Conservation (phyloP, 2,329 filamentous ascomycete species). For the Cercospora nicotianae region DNA sequence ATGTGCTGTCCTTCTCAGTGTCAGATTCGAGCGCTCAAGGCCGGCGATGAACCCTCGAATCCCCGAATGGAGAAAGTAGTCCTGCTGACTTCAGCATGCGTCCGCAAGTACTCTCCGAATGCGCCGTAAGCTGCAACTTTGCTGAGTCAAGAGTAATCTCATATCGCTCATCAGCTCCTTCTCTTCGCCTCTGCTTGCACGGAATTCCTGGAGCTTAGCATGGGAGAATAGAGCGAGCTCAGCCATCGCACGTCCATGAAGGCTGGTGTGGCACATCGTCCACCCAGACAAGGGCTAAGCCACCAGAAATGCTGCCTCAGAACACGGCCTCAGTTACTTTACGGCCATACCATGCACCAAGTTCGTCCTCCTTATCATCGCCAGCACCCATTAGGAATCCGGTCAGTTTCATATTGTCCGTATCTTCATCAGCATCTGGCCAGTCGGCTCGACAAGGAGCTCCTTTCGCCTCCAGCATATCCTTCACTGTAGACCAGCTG, state of each 20-base stretch:
- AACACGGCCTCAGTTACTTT: constrained; percentile 70
- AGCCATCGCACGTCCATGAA: not conserved
- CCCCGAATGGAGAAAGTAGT: not conserved
- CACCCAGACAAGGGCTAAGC: not conserved
- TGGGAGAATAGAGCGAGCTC: not conserved
- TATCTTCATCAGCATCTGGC: constrained; percentile 71
- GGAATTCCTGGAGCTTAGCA: not conserved
- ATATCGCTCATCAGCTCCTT: not conserved
- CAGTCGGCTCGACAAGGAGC: constrained; percentile 73
- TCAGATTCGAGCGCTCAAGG: not conserved
- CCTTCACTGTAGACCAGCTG: constrained; percentile 93
- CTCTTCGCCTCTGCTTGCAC: not conserved
- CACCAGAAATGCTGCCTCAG: constrained; percentile 41
- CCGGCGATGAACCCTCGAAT: not conserved
- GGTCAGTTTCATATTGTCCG: constrained; percentile 66
- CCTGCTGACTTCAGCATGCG: not conserved
- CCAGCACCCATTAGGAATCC: constrained; percentile 65
- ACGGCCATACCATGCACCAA: constrained; percentile 80
- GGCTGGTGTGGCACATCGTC: not conserved
- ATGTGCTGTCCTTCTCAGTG: not conserved
- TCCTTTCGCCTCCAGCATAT: constrained; percentile 78
- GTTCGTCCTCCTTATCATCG: constrained; percentile 59
- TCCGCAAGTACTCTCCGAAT: not conserved
- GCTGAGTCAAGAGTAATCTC: not conserved
- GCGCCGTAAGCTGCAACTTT: not conserved